Base-by-base conservation (phyloP, 2,329 filamentous ascomycete species). In the Camillea tinctor region DNA sequence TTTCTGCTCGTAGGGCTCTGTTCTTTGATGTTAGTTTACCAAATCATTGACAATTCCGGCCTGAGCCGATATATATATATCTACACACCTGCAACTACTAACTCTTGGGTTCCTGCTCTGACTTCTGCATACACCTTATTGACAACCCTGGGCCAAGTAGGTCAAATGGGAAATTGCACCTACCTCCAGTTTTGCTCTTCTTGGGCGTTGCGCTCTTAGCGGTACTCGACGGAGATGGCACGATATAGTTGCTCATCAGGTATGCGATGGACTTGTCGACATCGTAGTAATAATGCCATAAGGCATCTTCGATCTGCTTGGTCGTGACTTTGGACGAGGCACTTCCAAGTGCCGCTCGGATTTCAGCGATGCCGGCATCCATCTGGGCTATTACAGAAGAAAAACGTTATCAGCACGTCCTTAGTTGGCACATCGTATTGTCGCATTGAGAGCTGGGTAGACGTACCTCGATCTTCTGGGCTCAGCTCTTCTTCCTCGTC, bases 221-320 rank as follows among this genome's bases (percentile, higher is more conserved):
- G 9, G 76, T 68, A 68, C 81, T 81, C 17, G 74, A 71, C n/a
- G 63, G 57, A 22, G 70, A 66, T 51, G 78, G 71, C 7, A 77
- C 75, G 66, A 85, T 77, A 65, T 79, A 84, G 30, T 81, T 88
- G 81, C 88, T 90, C 64, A 87, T 84, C 60, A 99, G 76, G 71
- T 96, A 97, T 59, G 84, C 82, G 44, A 96, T 89, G 1, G 92
- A 87, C 75, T 97, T 97, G 59, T 88, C 89, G 26, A 97, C 82
- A 69, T 99, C 93, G 73, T 93, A 98, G 74, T 94, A 98, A 75
- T 97, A 97, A 76, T 99, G 87, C 92, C 93, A 98, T 17, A 99
- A 77, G 0, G 93, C 85, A 62, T 98, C 94, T 73, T 96, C 87
- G 63, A 97, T 94, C 71, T 97, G 89, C 44, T 71, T 74, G 52